phyloP scores from a whole-genome alignment of 768 basidiomycete genomes.

The Filobasidium floriforme region DNA sequence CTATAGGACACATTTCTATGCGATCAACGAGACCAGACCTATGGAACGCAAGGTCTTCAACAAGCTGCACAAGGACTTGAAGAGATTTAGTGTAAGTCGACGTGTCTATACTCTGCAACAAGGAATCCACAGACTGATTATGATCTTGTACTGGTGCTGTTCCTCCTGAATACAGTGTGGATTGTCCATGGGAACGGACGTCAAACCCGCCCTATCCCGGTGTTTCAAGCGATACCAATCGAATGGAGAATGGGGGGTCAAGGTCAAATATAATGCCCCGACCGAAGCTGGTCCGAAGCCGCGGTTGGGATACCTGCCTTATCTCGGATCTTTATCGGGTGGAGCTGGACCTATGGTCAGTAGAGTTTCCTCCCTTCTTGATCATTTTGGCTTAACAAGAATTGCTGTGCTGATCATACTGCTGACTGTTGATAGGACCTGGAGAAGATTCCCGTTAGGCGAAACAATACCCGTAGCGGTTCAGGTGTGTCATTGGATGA shows the following conservation, averaged over 20 bases:
- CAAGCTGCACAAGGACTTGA: not conserved
- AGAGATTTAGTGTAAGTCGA: not conserved
- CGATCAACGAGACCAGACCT: conserved; percentile 1
- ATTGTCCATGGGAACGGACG: not conserved
- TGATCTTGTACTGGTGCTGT: not conserved
- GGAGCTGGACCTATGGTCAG: not conserved
- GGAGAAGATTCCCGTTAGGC: too few relatives aligned
- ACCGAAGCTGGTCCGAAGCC: not conserved
- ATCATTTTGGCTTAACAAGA: too few relatives aligned
- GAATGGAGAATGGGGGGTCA: not conserved
- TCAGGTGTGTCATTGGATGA: too few relatives aligned
- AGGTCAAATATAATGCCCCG: not conserved
- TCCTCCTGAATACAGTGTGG: not conserved
- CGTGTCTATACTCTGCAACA: too few relatives aligned
- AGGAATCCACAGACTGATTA: too few relatives aligned
- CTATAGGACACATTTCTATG: not conserved
- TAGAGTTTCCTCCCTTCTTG: too few relatives aligned
- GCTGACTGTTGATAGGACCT: too few relatives aligned
- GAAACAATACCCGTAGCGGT: too few relatives aligned
- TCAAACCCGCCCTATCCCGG: not conserved
- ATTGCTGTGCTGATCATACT: too few relatives aligned
- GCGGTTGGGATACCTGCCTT: not conserved
- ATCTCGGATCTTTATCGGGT: not conserved
- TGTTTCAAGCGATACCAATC: not conserved
- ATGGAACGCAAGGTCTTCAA: not conserved